Percentiles rank a stretch among this genome's conserved stretches.
Evolutionary conservation across 169 alveolate species (phyloP).

Genomic region (Theileria orientalis): DNA sequence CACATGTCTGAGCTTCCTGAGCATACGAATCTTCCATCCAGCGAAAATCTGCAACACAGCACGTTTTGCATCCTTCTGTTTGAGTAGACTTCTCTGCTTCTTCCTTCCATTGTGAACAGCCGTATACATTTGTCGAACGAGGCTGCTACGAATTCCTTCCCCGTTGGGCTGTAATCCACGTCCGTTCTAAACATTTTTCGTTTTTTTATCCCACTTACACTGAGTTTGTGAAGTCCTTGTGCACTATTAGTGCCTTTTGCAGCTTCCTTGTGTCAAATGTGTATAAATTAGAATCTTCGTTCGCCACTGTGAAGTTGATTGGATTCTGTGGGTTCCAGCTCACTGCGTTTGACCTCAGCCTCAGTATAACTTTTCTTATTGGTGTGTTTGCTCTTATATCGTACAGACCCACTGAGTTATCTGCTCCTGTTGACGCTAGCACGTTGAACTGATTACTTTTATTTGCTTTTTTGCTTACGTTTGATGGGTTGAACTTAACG

Average conservation of each 20-base stretch:
- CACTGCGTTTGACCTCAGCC: slow-evolving; percentile 89
- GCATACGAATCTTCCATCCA: slow-evolving; percentile 92
- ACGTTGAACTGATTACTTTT: slow-evolving; percentile 35
- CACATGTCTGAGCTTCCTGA: slow-evolving; percentile 97
- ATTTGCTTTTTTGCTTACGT: slow-evolving; percentile 27
- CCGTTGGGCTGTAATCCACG: slow-evolving; percentile 95
- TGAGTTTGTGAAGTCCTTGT: slow-evolving; percentile 90
- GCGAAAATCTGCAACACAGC: slow-evolving; percentile 85
- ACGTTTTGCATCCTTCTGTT: slow-evolving; percentile 95
- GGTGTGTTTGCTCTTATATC: slow-evolving; percentile 89
- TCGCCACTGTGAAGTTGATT: slow-evolving; percentile 93
- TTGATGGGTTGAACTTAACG: slow-evolving; percentile 92
- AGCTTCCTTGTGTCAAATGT: slow-evolving; percentile 96
- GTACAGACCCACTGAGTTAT: slow-evolving; percentile 81
- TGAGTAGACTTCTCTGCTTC: slow-evolving; percentile 94
- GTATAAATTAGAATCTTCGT: slow-evolving; percentile 96
- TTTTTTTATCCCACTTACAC: slow-evolving; percentile 61
- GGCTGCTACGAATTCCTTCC: slow-evolving; percentile 96
- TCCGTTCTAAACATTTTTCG: slow-evolving; percentile 75
- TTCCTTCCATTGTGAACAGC: slow-evolving; percentile 89
- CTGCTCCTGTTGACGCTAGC: slow-evolving; percentile 89
- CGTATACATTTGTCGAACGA: slow-evolving; percentile 96
- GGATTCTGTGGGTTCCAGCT: slow-evolving; percentile 99
- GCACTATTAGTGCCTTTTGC: slow-evolving; percentile 89
- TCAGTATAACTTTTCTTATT: slow-evolving; percentile 83